phyloP scores from a whole-genome alignment of 1,139 yeast species.

The Diutina scorzettiae region DNA sequence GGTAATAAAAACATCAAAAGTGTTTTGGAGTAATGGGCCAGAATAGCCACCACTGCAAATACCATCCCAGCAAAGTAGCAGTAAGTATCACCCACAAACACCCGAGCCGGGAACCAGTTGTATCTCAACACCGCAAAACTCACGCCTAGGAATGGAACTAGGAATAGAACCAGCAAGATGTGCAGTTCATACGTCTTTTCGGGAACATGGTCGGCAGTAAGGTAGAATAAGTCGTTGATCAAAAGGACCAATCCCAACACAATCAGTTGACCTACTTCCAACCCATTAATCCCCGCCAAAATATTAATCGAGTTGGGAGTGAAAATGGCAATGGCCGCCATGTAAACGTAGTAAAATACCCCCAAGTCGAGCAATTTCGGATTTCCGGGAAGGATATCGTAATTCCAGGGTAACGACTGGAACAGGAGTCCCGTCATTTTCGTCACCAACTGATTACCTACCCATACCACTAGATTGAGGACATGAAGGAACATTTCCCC shows the following conservation, averaged over 20 bases:
- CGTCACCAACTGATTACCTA: constrained; percentile 25
- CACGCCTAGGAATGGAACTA: constrained; percentile 82
- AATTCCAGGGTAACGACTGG: constrained; percentile 25
- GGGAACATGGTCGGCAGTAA: constrained; percentile 26
- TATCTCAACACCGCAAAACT: constrained; percentile 62
- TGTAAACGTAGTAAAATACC: constrained; percentile 65
- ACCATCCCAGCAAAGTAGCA: constrained; percentile 99
- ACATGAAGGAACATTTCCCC: constrained; percentile 15
- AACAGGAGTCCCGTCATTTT: constrained; percentile 27
- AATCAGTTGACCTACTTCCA: constrained; percentile 91
- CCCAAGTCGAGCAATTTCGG: constrained; percentile 61
- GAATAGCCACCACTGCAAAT: constrained; percentile 90
- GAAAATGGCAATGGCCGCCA: constrained; percentile 85
- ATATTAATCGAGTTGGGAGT: constrained; percentile 97
- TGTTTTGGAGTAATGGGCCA: constrained; percentile 94
- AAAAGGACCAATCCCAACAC: constrained; percentile 62
- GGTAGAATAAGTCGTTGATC: constrained; percentile 64
- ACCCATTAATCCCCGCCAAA: constrained; percentile 90
- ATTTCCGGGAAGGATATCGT: constrained; percentile 14
- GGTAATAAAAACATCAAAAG: constrained; percentile 76
- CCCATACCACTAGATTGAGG: constrained; percentile 15
- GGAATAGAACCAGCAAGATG: constrained; percentile 62
- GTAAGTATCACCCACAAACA: constrained; percentile 95
- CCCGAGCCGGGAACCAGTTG: constrained; percentile 87
- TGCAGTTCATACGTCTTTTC: constrained; percentile 73